Percentiles rank a stretch among this genome's conserved stretches.
These are phyloP conservation scores for Globisporangium abappressorium DNA, from an alignment of 352 stramenopile genomes.

Conservation along the genomic window DNA sequence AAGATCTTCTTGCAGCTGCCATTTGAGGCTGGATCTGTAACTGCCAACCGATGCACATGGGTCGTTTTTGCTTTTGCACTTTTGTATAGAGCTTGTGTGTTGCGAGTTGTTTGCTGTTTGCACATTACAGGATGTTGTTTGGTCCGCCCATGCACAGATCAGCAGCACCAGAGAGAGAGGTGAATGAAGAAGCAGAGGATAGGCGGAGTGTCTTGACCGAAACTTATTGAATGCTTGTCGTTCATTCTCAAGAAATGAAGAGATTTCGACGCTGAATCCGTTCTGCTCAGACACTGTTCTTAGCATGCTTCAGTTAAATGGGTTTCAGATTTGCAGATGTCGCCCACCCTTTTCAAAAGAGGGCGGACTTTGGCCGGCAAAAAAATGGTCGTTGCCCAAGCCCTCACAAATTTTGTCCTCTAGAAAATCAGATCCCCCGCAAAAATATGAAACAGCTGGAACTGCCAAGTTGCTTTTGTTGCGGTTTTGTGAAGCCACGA, in stretches of 20 bases:
- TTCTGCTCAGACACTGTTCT: neutral
- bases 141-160: neutral
- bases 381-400: neutral
- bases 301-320: neutral
- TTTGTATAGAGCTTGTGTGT: neutral
- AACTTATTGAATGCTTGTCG: neutral
- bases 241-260: neutral
- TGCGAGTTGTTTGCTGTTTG: neutral
- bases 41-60: neutral
- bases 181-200: neutral
- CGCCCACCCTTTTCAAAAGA: neutral
- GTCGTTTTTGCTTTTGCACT: too few species aligned
- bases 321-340: neutral
- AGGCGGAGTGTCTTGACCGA: neutral
- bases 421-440: neutral
- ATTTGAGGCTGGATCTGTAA: neutral
- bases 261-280: too few species aligned
- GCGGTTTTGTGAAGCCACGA: neutral
- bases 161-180: neutral
- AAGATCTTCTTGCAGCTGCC: neutral
- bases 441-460: slow-evolving; percentile 5
- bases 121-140: slow-evolving; percentile 1
- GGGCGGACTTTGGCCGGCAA: neutral
- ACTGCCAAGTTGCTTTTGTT: neutral
- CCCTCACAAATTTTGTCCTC: neutral